Evolutionary conservation across 345 rosid genomes (phyloP).

Genomic region (Salix brachista): DNA sequence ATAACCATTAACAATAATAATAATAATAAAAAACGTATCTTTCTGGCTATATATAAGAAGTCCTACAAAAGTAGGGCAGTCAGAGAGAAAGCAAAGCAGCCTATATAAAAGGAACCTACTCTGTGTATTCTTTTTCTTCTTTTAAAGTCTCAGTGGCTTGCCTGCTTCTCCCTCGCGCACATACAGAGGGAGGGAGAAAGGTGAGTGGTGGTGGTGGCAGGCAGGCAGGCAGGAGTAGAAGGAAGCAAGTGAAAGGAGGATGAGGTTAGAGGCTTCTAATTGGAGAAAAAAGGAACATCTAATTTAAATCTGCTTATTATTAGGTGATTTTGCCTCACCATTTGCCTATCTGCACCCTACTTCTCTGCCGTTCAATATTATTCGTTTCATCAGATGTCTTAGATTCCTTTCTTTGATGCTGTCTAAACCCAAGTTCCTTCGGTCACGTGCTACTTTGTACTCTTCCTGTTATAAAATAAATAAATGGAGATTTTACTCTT

Average conservation of each 20-base stretch:
- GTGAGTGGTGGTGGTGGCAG: neutral
- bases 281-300: slow-evolving; percentile 15
- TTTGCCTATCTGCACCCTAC: neutral
- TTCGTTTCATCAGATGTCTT: neutral
- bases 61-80: neutral
- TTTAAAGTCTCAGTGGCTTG: neutral
- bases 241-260: slow-evolving; percentile 9
- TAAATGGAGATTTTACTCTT: no score
- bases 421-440: neutral
- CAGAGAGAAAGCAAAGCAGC: neutral
- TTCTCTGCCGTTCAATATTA: neutral
- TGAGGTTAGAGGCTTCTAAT: slow-evolving; percentile 25
- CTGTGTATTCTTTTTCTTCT: neutral
- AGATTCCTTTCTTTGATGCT: neutral
- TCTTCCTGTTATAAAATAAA: neutral
- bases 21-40: neutral
- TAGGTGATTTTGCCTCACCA: neutral
- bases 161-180: neutral
- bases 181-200: neutral
- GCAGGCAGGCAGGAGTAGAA: neutral
- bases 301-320: neutral
- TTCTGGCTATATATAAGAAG: neutral
- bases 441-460: neutral
- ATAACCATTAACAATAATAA: neutral
- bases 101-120: neutral